Evolutionary conservation across 2,329 filamentous ascomycete species (phyloP), one percentile per base, ranked within the genome.

Genomic region (Ophiostoma pallidulum): DNA sequence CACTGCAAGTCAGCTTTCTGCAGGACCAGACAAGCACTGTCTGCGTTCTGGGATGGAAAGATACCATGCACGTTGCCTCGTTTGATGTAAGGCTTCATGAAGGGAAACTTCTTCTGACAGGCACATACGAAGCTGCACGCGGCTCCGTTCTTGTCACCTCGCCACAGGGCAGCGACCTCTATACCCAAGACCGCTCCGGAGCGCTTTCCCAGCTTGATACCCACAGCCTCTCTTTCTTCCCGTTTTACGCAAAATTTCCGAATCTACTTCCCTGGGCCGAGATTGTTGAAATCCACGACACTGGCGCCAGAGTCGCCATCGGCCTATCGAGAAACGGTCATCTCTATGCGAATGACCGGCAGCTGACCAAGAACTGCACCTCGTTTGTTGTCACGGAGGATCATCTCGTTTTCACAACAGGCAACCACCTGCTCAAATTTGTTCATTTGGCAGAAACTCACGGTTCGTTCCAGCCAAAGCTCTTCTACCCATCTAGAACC

Each of bases 381-480:
- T 98, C 92, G 0, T 97, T 95, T 57, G 63, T 89, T 6, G 68
- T 90, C 22, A 95, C 91, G 0, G 72, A 81, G 0, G 78, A 80
- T 18, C 91, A 97, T 68, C 71, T 98, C 13, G 80, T 97, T 49
- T 89, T 91, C 59, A 98, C 92, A 1, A 98, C 92, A 0, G 89
- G 83, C 51, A 89, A 89, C 54, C 90, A 97, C 62, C 72, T 96
- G 4, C 73, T 98, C 53, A 98, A 98, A 64, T 96, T 96, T 64
- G 82, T 96, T 13, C 91, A 98, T 63, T 67, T 97, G 41, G 74
- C 78, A 4, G 67, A 71, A 50, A 70, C 76, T 14, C 72, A 87
- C 55, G 78, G 84, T 86, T 71, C 54, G 68, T 57, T 10, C 28
- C 41, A 12, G 19, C 22, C 45, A 28, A n/a, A 50, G 43, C 56